Evolutionary conservation across 345 rosid species (phyloP), one percentile per base, ranked within the genome.

Genomic region (Syzygium oleosum): DNA sequence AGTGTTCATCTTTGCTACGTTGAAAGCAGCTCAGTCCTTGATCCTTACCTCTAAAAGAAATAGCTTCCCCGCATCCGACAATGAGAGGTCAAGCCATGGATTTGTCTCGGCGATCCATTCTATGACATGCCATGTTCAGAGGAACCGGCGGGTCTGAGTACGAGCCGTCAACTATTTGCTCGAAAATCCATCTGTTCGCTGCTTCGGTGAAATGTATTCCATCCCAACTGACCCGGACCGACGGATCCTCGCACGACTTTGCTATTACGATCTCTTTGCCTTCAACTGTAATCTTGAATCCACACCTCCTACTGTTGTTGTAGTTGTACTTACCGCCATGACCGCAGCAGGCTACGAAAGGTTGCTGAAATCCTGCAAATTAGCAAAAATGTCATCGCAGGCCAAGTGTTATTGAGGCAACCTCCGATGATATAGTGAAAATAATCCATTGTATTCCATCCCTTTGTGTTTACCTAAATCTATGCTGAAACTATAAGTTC

Each of bases 191-290:
- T 87, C 86, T 90, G 79, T 96, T 95, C 58, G 97, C 97, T 43
- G 96, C 94, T 49, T 95, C 96, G 0, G 96, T 95, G 91, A 91
- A 94, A 90, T 96, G 98, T 21, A 91, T 54, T 8, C 98, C 98
- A 85, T 96, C 99, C 97, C 98, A 96, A 49, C 84, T 93, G 29
- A 96, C 86, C 87, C 92, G 87, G 52, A 65, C 84, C 1, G 92
- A 89, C 54, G 97, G 97, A 84, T 92, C 91, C 68, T 90, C 84
- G 91, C 98, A 96, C n/a, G 95, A 91, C 59, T 91, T 90, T 7
- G 93, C 93, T 19, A 92, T 87, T 77, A 93, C 31, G 52, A 93
- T 65, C 85, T 93, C 95, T 87, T 90, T 93, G 11, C 95, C 97
- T 51, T 91, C 52, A 61, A 90, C 91, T 29, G n/a, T 59, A 54